Evolutionary conservation across 1,284 basidiomycete species (phyloP).

Genomic region (Rhodotorula sp.): DNA sequence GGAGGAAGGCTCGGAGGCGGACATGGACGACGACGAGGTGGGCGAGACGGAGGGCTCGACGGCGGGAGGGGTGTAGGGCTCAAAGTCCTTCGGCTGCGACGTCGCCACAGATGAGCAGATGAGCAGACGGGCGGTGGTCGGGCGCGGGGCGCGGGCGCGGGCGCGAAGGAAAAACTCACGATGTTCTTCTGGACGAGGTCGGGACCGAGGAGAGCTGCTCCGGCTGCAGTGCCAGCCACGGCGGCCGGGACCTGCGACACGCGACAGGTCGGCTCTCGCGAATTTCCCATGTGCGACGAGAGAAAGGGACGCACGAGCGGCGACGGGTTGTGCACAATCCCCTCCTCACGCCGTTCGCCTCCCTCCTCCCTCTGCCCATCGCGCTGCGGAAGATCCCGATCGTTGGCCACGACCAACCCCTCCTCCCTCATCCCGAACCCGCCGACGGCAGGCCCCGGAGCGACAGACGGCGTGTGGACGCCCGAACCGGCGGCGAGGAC

Average conservation of each 20-base stretch:
- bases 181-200: not conserved
- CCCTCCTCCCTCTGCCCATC: not conserved
- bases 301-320: constrained; percentile 1
- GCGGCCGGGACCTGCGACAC: not conserved
- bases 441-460: not conserved
- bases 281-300: too few species aligned
- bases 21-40: not conserved
- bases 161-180: not conserved
- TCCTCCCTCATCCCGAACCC: constrained; percentile 1
- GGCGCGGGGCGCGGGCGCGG: too few species aligned
- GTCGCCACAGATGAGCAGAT: not conserved
- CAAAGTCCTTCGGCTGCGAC: constrained; percentile 11
- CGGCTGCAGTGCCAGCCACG: not conserved
- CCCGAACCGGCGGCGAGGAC: constrained; percentile 22
- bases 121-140: too few species aligned
- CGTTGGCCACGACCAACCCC: not conserved
- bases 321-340: constrained; percentile 20
- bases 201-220: not conserved
- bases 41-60: not conserved
- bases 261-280: not conserved
- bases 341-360: too few species aligned
- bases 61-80: constrained; percentile 19
- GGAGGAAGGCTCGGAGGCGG: not conserved
- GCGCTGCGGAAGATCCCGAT: not conserved
- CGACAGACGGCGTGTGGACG: constrained; percentile 16